Evolutionary conservation across 345 rosid genomes (phyloP), one percentile per base, ranked within the genome.

Genomic region (Streptanthus diversifolius): DNA sequence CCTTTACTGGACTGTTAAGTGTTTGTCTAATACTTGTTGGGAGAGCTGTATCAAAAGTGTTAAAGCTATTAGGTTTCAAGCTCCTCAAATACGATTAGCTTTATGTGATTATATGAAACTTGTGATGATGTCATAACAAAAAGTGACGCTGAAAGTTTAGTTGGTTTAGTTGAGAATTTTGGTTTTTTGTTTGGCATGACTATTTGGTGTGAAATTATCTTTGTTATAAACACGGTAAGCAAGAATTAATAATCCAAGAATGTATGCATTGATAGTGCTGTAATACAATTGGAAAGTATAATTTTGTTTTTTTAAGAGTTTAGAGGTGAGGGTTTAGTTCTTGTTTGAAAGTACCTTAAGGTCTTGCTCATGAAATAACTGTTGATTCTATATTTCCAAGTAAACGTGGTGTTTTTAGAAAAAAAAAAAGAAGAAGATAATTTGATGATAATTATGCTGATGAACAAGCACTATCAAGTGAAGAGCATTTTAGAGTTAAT

Each of bases 51-150:
- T 63, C 27, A 63, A 43, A 44, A 62, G 24, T 17, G 52, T 45
- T 1, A 63, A 45, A n/a, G 41, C 29, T 17, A 45, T 64, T 33
- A 47, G 19, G 10, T 64, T 6, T 32, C 43, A 64, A 47, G 19
- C 56, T 30, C 69, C 56, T 15, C 39, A 45, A 30, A 14, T 64
- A 45, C 18, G 30, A 9, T 12, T 25, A 30, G 13, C 56, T 45
- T 64, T 64, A 47, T 22, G 19, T 5, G 30, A 64, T 18, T 64
- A 47, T 32, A 17, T 47, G n/a, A 8, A 13, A 29, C 33, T 24
- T 45, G 56, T 63, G 35, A 63, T 44, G 55, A 63, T 63, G 27
- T 7, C 44, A 63, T 63, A 7, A 17, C 41, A 18, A 63, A 63
- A 3, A 63, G 27, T 63, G 56, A 56, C 15, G 11, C 25, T 5